phyloP scores from a whole-genome alignment of 495 filamentous ascomycete genomes.

The Ascodesmis nigricans region DNA sequence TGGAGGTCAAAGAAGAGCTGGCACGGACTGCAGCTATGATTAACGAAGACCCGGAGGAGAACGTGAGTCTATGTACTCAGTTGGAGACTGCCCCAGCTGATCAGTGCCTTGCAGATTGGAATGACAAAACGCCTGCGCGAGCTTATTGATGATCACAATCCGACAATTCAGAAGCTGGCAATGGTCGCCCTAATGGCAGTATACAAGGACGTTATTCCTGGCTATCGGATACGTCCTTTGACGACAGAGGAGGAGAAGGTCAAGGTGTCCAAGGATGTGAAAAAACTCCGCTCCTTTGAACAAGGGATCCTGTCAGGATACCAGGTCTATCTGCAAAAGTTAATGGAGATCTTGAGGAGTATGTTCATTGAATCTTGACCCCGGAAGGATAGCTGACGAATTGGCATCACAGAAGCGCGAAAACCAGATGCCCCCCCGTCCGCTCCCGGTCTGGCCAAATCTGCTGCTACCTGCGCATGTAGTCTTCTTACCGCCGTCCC shows the following conservation, averaged over 20 bases:
- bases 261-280: conserved; percentile 82
- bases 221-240: conserved; percentile 74
- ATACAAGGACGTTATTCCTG: conserved; percentile 92
- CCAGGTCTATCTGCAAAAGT: conserved; percentile 54
- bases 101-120: conserved; percentile 8
- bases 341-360: conserved; percentile 34
- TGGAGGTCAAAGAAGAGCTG: conserved; percentile 78
- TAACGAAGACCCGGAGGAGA: conserved; percentile 85
- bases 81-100: neutral
- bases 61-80: conserved; percentile 29
- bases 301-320: conserved; percentile 63
- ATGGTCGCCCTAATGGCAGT: conserved; percentile 67
- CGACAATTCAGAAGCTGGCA: conserved; percentile 60
- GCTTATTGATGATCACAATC: conserved; percentile 44
- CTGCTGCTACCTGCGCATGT: conserved; percentile 72
- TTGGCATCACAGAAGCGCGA: conserved; percentile 1
- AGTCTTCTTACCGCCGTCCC: conserved; percentile 55
- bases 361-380: conserved; percentile 2
- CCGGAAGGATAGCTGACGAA: neutral
- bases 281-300: conserved; percentile 57
- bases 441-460: conserved; percentile 28
- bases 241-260: conserved; percentile 45
- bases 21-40: conserved; percentile 58
- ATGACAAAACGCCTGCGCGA: conserved; percentile 55
- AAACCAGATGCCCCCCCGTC: conserved; percentile 1